Percentiles rank a stretch among this genome's conserved stretches.
phyloP scores from a whole-genome alignment of 805 yeast species.

The Starmera pachycereana region DNA sequence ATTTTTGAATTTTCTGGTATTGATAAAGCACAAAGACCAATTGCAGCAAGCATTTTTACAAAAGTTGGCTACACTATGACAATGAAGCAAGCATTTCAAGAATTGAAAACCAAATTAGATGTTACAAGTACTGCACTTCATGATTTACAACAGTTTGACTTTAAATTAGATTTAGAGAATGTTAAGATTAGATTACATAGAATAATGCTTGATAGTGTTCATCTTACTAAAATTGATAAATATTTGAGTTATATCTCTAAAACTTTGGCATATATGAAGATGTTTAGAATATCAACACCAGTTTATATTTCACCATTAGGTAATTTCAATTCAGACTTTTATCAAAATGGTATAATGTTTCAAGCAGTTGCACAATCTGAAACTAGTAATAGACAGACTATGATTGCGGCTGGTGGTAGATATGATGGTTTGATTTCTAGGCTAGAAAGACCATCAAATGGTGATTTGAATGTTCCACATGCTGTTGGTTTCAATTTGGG shows the following conservation, averaged over 20 bases:
- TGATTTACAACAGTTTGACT: slow-evolving; percentile 74
- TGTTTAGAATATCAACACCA: slow-evolving; percentile 48
- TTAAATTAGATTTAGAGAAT: slow-evolving; percentile 54
- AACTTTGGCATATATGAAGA: slow-evolving; percentile 42
- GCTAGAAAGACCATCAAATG: slow-evolving; percentile 47
- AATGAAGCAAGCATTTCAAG: slow-evolving; percentile 45
- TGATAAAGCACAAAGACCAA: slow-evolving; percentile 59
- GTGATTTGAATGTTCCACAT: slow-evolving; percentile 26
- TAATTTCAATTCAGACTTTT: slow-evolving; percentile 74
- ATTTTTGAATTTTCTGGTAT: slow-evolving; percentile 76
- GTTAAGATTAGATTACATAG: slow-evolving; percentile 55
- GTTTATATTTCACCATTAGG: slow-evolving; percentile 71
- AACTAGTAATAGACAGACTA: slow-evolving; percentile 22
- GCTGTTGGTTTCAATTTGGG: slow-evolving; percentile 88
- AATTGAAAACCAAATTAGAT: slow-evolving; percentile 53
- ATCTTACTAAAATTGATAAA: slow-evolving; percentile 47
- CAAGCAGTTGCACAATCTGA: slow-evolving; percentile 67
- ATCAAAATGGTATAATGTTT: slow-evolving; percentile 78
- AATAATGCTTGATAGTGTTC: slow-evolving; percentile 66
- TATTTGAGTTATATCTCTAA: slow-evolving; percentile 52
- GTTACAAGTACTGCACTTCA: slow-evolving; percentile 75
- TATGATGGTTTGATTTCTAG: slow-evolving; percentile 67
- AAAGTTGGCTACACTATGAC: slow-evolving; percentile 64
- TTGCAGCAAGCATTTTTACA: slow-evolving; percentile 63
- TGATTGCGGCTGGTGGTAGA: slow-evolving; percentile 89